Base-by-base conservation (phyloP, 1,284 basidiomycete species). In the Schizopora paradoxa region DNA sequence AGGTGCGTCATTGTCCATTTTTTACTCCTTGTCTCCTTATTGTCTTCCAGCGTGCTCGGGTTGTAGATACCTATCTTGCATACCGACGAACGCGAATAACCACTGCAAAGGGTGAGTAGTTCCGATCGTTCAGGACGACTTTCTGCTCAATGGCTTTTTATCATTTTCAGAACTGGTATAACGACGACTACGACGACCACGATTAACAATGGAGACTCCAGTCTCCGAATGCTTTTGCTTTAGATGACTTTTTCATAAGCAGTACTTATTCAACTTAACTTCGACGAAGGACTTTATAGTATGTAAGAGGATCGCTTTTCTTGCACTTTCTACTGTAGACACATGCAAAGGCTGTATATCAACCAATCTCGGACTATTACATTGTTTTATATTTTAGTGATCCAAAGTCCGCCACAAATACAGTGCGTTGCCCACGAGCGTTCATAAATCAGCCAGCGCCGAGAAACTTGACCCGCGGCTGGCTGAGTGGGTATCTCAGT, bases 51-150 rank as follows among this genome's bases (percentile, higher is more conserved):
- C 91, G 16, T 97, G 94, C 62, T 73, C 79, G 39, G 90, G 93
- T 65, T 98, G 95, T 61, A 77, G 91, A 43, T 95, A 91, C 64
- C 65, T 95, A 3, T 91, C 86, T 1, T 95, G 92, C 57, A 82
- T 91, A 60, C 91, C 92, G 1, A 85, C 82, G 3, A 65, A 69
- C 29, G 66, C 77, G 2, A 94, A 94, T 58, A 79, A 89, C 55
- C 69, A 83, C 51, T 93, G 90, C 58, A 68, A 83, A 68, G 91
- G 88, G 66, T 69, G 52, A 35, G 66, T 62, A 2, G 10, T 22
- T 29, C 11, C n/a, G 16, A 25, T n/a, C 8, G 16, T 6, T 23
- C 11, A n/a, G 16, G 6, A 19, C 19, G 29, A 19, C 13, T 36
- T 25, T 45, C 11, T 18, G 16, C 27, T 39, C 13, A 27, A 10